These are phyloP conservation scores for Wickerhamiella cacticola DNA, from an alignment of 805 yeast species.

Conservation along the genomic window DNA sequence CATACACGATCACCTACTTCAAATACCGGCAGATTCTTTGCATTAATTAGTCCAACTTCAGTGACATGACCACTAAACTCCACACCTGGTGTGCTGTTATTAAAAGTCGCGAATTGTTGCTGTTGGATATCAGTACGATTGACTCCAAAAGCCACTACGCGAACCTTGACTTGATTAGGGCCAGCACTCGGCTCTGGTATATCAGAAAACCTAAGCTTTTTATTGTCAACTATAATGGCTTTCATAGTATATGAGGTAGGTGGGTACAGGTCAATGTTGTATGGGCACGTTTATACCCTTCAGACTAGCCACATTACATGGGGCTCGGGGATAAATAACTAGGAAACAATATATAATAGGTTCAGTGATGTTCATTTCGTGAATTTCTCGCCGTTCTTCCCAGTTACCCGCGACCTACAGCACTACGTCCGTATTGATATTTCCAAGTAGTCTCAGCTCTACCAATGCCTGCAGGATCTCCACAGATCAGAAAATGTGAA, in stretches of 20 bases:
- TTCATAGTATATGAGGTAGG: neutral
- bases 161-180: conserved; percentile 25
- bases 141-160: conserved; percentile 28
- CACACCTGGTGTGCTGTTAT: conserved; percentile 22
- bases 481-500: too few species aligned
- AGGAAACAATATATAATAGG: neutral
- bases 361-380: too few species aligned
- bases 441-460: too few species aligned
- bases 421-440: too few species aligned
- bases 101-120: conserved; percentile 17
- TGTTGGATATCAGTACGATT: conserved; percentile 29
- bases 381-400: too few species aligned
- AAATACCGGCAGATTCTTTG: conserved; percentile 15
- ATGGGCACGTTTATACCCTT: too few species aligned
- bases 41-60: conserved; percentile 13
- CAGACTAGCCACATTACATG: too few species aligned
- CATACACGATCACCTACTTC: conserved; percentile 29
- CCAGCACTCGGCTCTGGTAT: neutral
- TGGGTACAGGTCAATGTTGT: too few species aligned
- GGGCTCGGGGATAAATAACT: neutral
- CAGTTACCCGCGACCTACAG: too few species aligned
- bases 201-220: neutral
- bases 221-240: neutral
- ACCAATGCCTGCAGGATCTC: too few species aligned
- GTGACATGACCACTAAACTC: conserved; percentile 30